Base-by-base conservation (phyloP, 1,284 basidiomycete genomes). In the Malassezia furfur region DNA sequence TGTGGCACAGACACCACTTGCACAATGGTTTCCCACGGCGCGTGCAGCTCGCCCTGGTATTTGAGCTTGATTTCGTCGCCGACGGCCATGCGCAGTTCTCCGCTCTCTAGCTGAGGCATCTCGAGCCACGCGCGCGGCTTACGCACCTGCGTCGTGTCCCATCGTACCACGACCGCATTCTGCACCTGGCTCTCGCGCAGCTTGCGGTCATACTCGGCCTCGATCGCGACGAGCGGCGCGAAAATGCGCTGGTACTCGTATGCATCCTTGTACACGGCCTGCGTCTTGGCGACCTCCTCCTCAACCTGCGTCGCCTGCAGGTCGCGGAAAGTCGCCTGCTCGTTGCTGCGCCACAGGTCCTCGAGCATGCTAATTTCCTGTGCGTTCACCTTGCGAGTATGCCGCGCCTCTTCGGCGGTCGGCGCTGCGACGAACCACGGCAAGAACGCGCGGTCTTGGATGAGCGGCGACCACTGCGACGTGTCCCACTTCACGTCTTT, bases 211-310 rank as follows among this genome's bases (percentile, higher is more conserved):
- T 96, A 99, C 78, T 98, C 94, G 6, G 94, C 94, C 75, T 99
- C 94, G 67, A 98, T 96, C 79, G 98, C 98, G 75, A 99, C 93
- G 38, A 99, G 81, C 8, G 93, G 93, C 1, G 93, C 93, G 70
- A 96, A 93, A 57, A 98, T 96, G 74, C 96, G 96, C 77, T 96
- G 93, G 75, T 99, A 98, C 75, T 98, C 93, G 74, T 96, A 96
- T 36, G 94, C 93, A 74, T 98, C 94, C 75, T 98, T 93, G 76
- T 98, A 98, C 32, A 79, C 53, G 40, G 89, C 77, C 30, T 94
- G 75, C 61, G 98, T 88, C 22, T 38, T 36, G 1, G 86, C 83
- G 74, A 93, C 88, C 14, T 93, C 91, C 72, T 96, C 93, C 40
- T 74, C 93, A 12, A 98, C 82, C 73, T 99, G 94, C 8, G 22